These are phyloP conservation scores for Avena insularis DNA, from an alignment of 176 grass and related monocot species.

Conservation along the genomic window DNA sequence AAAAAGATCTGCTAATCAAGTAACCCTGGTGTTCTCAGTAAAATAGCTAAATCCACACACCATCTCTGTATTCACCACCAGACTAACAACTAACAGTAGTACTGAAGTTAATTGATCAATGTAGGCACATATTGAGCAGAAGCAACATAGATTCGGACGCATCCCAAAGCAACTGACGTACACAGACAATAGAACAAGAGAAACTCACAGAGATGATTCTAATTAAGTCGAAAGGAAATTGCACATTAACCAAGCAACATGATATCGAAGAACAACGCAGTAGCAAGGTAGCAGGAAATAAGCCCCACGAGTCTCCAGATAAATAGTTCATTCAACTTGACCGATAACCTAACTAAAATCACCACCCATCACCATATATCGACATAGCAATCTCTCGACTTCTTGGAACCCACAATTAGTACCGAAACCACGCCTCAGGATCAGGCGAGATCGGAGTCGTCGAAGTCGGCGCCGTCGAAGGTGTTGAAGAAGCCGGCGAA, in stretches of 20 bases:
- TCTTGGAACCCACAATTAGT: background rate
- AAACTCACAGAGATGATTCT: background rate
- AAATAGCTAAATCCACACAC: too few species aligned
- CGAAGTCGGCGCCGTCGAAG: conserved; percentile 67
- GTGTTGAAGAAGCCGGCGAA: conserved; percentile 55
- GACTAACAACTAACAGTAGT: too few species aligned
- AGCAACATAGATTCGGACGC: too few species aligned
- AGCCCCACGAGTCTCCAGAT: conserved; percentile 27
- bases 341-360: conserved; percentile 13
- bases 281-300: conserved; percentile 16
- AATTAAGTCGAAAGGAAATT: background rate
- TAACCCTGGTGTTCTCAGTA: too few species aligned
- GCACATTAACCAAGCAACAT: background rate
- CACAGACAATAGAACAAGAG: background rate
- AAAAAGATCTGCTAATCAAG: too few species aligned
- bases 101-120: too few species aligned
- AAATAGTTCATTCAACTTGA: conserved; percentile 1
- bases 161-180: background rate
- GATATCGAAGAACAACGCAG: conserved; percentile 4
- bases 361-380: background rate
- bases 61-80: too few species aligned
- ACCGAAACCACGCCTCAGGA: background rate
- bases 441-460: conserved; percentile 59
- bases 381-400: conserved; percentile 20
- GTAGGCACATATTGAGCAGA: too few species aligned